phyloP scores from a whole-genome alignment of 345 rosid genomes.

The Salix purpurea region DNA sequence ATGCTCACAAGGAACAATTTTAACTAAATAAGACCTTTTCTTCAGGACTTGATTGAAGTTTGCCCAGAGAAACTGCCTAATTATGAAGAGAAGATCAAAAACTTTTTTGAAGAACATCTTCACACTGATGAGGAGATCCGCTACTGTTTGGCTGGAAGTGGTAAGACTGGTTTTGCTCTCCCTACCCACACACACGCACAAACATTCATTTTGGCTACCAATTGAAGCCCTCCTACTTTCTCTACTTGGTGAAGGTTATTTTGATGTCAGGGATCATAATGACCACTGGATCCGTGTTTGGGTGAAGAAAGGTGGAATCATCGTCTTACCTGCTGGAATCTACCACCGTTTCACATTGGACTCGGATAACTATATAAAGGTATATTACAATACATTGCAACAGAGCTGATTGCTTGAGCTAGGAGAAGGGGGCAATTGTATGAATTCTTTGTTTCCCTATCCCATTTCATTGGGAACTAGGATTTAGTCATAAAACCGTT shows the following conservation, averaged over 20 bases:
- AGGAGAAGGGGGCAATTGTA: background rate
- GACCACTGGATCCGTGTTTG: conserved; percentile 76
- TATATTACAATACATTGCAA: conserved; percentile 1
- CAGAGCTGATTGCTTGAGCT: background rate
- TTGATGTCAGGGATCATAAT: conserved; percentile 68
- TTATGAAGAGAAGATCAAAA: conserved; percentile 80
- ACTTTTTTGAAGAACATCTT: conserved; percentile 86
- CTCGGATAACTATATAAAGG: conserved; percentile 72
- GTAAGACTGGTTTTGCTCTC: conserved; percentile 26
- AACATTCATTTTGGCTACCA: background rate
- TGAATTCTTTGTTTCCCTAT: background rate
- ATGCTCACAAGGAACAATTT: background rate
- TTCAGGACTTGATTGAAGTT: conserved; percentile 78
- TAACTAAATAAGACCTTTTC: background rate
- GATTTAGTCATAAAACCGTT: background rate
- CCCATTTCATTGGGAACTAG: background rate
- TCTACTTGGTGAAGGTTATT: conserved; percentile 54
- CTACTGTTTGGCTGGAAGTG: conserved; percentile 87
- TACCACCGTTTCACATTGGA: conserved; percentile 85
- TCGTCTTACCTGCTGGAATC: conserved; percentile 82
- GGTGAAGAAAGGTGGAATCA: conserved; percentile 90
- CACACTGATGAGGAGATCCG: conserved; percentile 99
- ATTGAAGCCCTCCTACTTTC: background rate
- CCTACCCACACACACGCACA: background rate
- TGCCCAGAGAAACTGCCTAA: conserved; percentile 86